Evolutionary conservation across 2,329 filamentous ascomycete species (phyloP).

Genomic region (Penicillium sp.): DNA sequence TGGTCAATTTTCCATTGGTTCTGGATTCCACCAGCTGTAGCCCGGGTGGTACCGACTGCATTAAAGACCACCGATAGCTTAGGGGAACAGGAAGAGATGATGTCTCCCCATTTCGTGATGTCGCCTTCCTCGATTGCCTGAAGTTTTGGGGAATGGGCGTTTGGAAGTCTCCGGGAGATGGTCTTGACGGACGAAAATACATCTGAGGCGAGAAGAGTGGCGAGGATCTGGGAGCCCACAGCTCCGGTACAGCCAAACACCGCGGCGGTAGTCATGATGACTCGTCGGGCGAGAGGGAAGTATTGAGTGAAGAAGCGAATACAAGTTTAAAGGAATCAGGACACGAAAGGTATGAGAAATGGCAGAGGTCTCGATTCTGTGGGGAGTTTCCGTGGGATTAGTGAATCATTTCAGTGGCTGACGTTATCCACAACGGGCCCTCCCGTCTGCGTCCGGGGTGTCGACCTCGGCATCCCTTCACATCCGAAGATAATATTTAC

Average conservation of each 20-base stretch:
- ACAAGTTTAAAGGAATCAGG: not conserved
- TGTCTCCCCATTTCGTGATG: constrained; percentile 30
- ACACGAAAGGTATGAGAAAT: not conserved
- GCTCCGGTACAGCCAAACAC: constrained; percentile 34
- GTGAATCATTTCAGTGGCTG: not conserved
- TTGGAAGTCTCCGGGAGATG: constrained; percentile 26
- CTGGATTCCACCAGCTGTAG: constrained; percentile 31
- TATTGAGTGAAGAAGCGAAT: not conserved
- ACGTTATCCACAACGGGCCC: not conserved
- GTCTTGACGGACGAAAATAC: constrained; percentile 27
- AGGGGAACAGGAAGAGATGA: constrained; percentile 24
- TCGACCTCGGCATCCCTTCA: not conserved
- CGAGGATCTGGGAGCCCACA: constrained; percentile 33
- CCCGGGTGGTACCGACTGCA: constrained; percentile 36
- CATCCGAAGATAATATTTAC: too few relatives aligned
- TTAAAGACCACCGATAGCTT: constrained; percentile 30
- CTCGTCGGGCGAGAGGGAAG: not conserved
- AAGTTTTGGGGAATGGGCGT: constrained; percentile 25
- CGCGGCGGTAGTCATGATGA: constrained; percentile 31
- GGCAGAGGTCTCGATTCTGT: not conserved
- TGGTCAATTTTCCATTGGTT: constrained; percentile 42
- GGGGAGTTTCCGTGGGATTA: too few relatives aligned
- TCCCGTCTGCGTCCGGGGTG: not conserved
- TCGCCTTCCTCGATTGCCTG: constrained; percentile 29
- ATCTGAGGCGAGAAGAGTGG: constrained; percentile 25